Base-by-base conservation (phyloP, 2,329 filamentous ascomycete species). In the Venturiaceae sp. region DNA sequence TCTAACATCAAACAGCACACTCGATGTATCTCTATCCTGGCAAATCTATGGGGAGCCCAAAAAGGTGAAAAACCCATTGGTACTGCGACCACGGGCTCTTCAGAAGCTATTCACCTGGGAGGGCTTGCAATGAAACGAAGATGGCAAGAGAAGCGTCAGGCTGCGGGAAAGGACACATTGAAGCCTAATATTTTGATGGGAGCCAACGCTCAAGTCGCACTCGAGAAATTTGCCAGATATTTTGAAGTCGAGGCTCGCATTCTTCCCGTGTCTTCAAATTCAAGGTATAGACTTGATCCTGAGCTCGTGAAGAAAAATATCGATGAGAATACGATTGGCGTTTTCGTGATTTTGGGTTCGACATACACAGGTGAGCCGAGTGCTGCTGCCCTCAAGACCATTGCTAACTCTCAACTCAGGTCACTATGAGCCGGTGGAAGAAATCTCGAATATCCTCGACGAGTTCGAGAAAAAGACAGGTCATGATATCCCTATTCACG, bases 161-260 rank as follows among this genome's bases (percentile, higher is more conserved):
- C 74, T 0, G 78, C 78, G 37, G 84, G 84, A 14, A 87, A 88
- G 62, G 83, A 86, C 62, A 81, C 77, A 1, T 75, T 71, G 1
- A 82, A 80, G 33, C 86, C 86, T 1, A 90, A 89, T 66, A 88
- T 90, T 62, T 75, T 90, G 65, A 89, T 90, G 86, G 86, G 85
- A 1, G 78, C 83, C 26, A 88, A 88, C 63, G 85, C 85, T 1
- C 86, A 89, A 70, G 86, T 89, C 0, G 85, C 85, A 0, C 75
- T 88, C 44, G 83, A 88, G 71, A 89, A 89, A 67, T 88, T 88
- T 62, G 84, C 85, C 2, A 73, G 85, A 28, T 90, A 90, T 68
- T 90, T 89, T 60, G 86, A 89, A 47, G 85, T 89, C 37, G 85
- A 89, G 66, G 80, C 83, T 26, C 77, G 80, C 52, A 86, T 86